These are phyloP conservation scores for Iodosphaeria phyllophila DNA, from an alignment of 2,329 filamentous ascomycete species.

Conservation along the genomic window DNA sequence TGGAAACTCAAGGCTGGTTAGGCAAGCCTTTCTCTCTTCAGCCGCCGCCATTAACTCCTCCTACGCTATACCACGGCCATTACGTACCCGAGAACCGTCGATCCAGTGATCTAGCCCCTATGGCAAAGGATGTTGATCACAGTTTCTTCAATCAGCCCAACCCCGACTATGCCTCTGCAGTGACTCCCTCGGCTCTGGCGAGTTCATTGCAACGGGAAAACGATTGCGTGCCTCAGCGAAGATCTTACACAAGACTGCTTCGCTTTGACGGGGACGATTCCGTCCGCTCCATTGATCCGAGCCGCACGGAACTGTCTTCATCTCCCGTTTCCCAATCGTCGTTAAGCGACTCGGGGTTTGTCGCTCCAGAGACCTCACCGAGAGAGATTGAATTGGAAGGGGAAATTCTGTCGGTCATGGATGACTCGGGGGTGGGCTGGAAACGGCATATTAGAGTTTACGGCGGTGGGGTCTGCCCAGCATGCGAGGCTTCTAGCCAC, in stretches of 20 bases:
- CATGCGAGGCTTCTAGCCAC: slow-evolving; percentile 28
- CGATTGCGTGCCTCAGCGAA: slow-evolving; percentile 16
- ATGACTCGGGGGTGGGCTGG: slow-evolving; percentile 30
- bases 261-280: slow-evolving; percentile 13
- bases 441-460: slow-evolving; percentile 40
- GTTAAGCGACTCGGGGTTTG: slow-evolving; percentile 25
- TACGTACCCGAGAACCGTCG: too few relatives aligned
- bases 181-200: slow-evolving; percentile 9
- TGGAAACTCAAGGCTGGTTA: too few relatives aligned
- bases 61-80: too few relatives aligned
- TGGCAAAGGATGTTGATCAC: slow-evolving; percentile 18
- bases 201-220: slow-evolving; percentile 6
- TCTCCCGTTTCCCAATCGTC: slow-evolving; percentile 31
- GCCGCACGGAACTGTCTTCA: slow-evolving; percentile 14
- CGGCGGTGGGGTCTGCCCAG: slow-evolving; percentile 36
- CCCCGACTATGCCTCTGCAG: slow-evolving; percentile 26
- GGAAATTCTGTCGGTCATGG: slow-evolving; percentile 29
- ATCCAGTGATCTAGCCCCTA: too few relatives aligned
- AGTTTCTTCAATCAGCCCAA: slow-evolving; percentile 28
- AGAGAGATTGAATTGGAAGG: slow-evolving; percentile 25
- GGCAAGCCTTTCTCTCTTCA: too few relatives aligned
- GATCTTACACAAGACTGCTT: slow-evolving; percentile 23
- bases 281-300: slow-evolving; percentile 4
- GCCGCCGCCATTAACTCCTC: too few relatives aligned
- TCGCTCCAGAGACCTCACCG: slow-evolving; percentile 20